Base-by-base conservation (phyloP, 139 green algal species). In the Mesotaenium endlicherianum region DNA sequence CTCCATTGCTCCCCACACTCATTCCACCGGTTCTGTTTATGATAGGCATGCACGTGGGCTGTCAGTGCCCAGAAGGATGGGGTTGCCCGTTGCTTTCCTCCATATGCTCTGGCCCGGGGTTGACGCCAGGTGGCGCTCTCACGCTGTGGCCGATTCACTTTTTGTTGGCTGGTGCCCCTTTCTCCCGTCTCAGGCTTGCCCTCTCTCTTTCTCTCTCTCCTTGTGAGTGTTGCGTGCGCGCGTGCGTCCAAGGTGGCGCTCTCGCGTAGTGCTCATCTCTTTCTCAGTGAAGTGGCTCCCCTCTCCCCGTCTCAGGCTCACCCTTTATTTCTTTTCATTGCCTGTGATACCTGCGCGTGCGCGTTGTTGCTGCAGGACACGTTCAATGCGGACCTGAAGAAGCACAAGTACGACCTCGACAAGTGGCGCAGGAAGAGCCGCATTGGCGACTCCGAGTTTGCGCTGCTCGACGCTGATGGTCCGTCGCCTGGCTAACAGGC, bases 381-480 rank as follows among this genome's bases (percentile, higher is more conserved):
- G 26, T 89, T 89, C 77, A 88, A 84, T 60, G 30, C 41, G 38
- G 50, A 88, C 47, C 44, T 89, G 75, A 72, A 49, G 70, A 5
- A 26, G 41, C 77, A 31, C 41, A 41, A 81, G 16, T 75, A 89
- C 55, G 80, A 89, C 64, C 45, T 89, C 4, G 69, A 87, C 60
- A 70, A 60, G 75, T 89, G 84, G 84, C 31, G 84, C 34, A 26
- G 38, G 30, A 82, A 88, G 16, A 41, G 30, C 34, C n/a, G 44
- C 1, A 31, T 75, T 3, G 0, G 34, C 44, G 53, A 77, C 14
- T 17, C 30, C 5, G 80, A 89, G 44, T 55, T 89, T 20, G 80
- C 38, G 0, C 0, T 89, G 53, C 69, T 89, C 0, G 84, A 89
- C 39, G 68, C 59, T 1, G 40, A 84, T 44, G 77, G 77, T 84